Evolutionary conservation across 495 filamentous ascomycete genomes (phyloP).

Genomic region (Penicillium daleae): DNA sequence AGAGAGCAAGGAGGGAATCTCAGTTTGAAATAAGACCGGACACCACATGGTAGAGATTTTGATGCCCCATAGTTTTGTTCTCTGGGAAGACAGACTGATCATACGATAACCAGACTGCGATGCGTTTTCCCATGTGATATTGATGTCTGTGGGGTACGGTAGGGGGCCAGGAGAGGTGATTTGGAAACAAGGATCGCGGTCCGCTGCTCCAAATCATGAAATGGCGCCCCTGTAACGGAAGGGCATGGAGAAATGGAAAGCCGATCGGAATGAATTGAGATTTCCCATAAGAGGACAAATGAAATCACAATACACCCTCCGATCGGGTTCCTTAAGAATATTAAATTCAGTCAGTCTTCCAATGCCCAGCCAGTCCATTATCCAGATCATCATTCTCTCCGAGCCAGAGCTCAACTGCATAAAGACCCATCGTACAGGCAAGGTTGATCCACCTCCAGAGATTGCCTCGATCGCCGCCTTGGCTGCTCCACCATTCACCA

Average conservation of each 20-base stretch:
- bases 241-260: not conserved
- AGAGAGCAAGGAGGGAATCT: slow-evolving; percentile 6
- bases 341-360: slow-evolving; percentile 83
- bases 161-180: not conserved
- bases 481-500: slow-evolving; percentile 83
- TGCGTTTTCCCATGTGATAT: not conserved
- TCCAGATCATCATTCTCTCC: slow-evolving; percentile 74
- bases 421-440: slow-evolving; percentile 81
- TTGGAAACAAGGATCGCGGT: not conserved
- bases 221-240: not conserved
- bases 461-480: slow-evolving; percentile 79
- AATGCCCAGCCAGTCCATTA: slow-evolving; percentile 72
- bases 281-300: not conserved
- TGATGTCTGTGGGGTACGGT: not conserved
- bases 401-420: slow-evolving; percentile 84
- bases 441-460: slow-evolving; percentile 94
- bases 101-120: not conserved
- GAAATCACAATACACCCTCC: not conserved
- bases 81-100: not conserved
- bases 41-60: slow-evolving; percentile 8
- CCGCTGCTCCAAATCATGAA: not conserved
- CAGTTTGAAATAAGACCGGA: slow-evolving; percentile 6
- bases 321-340: not conserved
- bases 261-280: not conserved
- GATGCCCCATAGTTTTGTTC: not conserved